Percentiles rank a stretch among this genome's conserved stretches.
phyloP scores from a whole-genome alignment of 495 filamentous ascomycete species.

The Xanthoparmelia taractica region DNA sequence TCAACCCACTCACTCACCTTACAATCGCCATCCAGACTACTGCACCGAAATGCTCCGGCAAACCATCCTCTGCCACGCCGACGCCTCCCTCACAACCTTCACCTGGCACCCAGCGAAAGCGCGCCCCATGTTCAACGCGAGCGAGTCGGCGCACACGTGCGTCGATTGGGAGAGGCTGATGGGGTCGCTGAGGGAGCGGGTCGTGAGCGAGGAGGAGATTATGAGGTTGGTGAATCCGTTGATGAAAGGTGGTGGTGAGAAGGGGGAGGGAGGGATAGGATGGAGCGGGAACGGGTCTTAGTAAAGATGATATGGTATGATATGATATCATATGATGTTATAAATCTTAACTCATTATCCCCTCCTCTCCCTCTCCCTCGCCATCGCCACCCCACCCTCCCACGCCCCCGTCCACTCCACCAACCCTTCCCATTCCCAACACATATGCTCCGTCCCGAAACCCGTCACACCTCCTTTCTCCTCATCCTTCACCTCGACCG shows the following conservation, averaged over 20 bases:
- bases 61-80: slow-evolving; percentile 19
- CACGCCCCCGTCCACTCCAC: slow-evolving; percentile 14
- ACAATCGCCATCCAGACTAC: too few species aligned
- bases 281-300: too few species aligned
- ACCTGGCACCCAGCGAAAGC: slow-evolving; percentile 17
- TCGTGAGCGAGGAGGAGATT: slow-evolving; percentile 16
- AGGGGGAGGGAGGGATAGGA: too few species aligned
- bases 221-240: slow-evolving; percentile 13
- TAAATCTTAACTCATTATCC: too few species aligned
- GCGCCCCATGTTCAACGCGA: slow-evolving; percentile 19
- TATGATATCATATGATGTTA: too few species aligned
- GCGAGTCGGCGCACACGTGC: slow-evolving; percentile 19
- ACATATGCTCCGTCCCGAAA: slow-evolving; percentile 19
- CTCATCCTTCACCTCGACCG: slow-evolving; percentile 19
- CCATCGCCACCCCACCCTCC: neutral
- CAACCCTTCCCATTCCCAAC: slow-evolving; percentile 18
- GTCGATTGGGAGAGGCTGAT: slow-evolving; percentile 21
- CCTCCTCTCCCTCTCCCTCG: neutral
- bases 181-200: slow-evolving; percentile 2
- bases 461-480: slow-evolving; percentile 22
- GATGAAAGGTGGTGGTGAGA: neutral
- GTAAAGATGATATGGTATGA: too few species aligned
- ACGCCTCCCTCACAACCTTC: slow-evolving; percentile 22
- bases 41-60: slow-evolving; percentile 26
- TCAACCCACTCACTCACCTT: too few species aligned